phyloP scores from a whole-genome alignment of 164 flowering plant species.

The Litsea cubeba region DNA sequence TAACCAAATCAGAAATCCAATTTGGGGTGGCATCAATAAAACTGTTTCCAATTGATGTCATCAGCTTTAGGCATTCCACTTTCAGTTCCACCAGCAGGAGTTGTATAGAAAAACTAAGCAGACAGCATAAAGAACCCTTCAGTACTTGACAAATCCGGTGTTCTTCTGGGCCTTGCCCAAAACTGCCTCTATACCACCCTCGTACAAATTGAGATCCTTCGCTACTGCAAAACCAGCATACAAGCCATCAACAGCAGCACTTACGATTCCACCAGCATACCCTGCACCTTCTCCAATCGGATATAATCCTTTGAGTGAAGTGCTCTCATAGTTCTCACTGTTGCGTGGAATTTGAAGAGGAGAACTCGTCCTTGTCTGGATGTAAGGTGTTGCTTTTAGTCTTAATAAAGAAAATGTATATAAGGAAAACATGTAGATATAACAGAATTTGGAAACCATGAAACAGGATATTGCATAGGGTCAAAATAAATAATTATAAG shows the following conservation, averaged over 20 bases:
- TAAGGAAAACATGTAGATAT: not conserved
- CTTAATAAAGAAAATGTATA: too few species aligned
- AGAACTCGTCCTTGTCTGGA: constrained; percentile 94
- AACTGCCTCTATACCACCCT: constrained; percentile 49
- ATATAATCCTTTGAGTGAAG: constrained; percentile 70
- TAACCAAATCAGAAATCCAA: not conserved
- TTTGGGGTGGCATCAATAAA: not conserved
- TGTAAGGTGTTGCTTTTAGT: not conserved
- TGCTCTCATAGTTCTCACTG: constrained; percentile 68
- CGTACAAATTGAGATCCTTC: constrained; percentile 44
- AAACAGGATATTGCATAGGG: not conserved
- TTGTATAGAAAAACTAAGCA: not conserved
- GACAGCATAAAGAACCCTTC: constrained; percentile 8
- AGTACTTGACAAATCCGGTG: constrained; percentile 63
- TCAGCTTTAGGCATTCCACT: not conserved
- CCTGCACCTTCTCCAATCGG: constrained; percentile 99
- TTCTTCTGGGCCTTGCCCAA: constrained; percentile 64
- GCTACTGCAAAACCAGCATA: constrained; percentile 89
- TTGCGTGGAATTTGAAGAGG: constrained; percentile 77
- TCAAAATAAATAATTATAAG: too few species aligned
- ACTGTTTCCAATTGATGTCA: not conserved
- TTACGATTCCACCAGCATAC: constrained; percentile 96
- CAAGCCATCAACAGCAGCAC: constrained; percentile 98
- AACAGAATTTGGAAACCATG: not conserved
- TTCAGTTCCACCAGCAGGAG: not conserved